Evolutionary conservation across 768 basidiomycete genomes (phyloP).

Genomic region (Suillus clintonianus): DNA sequence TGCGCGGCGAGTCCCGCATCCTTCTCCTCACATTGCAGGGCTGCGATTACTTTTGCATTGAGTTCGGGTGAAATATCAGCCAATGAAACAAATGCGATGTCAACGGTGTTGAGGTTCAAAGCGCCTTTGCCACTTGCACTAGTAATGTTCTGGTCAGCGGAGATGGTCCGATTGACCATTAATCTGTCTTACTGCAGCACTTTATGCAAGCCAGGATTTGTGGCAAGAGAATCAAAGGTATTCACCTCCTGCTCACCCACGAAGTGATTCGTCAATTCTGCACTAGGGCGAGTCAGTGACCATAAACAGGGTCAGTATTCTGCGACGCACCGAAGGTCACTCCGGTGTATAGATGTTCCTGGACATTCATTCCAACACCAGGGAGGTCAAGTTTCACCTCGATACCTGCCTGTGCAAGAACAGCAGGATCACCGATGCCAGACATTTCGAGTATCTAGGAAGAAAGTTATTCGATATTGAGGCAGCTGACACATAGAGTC

Average conservation of each 20-base stretch:
- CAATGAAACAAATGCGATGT: neutral
- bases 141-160: neutral
- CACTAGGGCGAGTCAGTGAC: neutral
- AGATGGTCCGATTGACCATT: neutral
- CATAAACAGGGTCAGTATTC: neutral
- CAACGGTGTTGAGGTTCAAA: neutral
- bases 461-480: neutral
- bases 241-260: neutral
- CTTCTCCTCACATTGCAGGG: neutral
- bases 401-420: slow-evolving; percentile 44
- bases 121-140: neutral
- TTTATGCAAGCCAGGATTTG: neutral
- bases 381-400: slow-evolving; percentile 29
- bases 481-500: neutral
- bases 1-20: neutral
- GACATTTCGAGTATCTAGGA: slow-evolving; percentile 58
- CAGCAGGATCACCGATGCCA: slow-evolving; percentile 49
- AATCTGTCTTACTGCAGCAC: neutral
- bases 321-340: slow-evolving; percentile 27
- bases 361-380: slow-evolving; percentile 56
- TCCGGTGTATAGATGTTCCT: slow-evolving; percentile 44
- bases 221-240: neutral
- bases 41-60: neutral
- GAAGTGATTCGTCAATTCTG: neutral
- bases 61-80: neutral